Evolutionary conservation across 2,329 filamentous ascomycete species (phyloP).

Genomic region (Exophiala oligosperma): DNA sequence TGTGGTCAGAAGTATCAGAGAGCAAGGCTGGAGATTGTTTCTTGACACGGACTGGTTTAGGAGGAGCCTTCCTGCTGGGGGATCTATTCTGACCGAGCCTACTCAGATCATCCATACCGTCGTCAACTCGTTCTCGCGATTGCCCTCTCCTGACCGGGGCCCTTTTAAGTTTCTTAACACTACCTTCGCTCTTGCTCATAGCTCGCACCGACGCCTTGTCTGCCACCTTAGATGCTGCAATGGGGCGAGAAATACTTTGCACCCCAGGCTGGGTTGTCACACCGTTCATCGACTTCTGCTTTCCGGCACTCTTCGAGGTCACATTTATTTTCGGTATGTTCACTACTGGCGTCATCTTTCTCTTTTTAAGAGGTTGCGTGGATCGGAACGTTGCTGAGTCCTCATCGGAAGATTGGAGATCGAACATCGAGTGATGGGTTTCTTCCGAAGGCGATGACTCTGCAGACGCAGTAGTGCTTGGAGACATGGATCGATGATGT

Average conservation of each 20-base stretch:
- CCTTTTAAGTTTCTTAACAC: too few species aligned
- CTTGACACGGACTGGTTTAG: slow-evolving; percentile 6
- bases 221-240: not conserved
- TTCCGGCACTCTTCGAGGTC: not conserved
- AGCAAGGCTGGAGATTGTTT: slow-evolving; percentile 12
- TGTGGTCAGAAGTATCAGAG: slow-evolving; percentile 16
- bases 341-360: slow-evolving; percentile 14
- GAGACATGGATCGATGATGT: not conserved
- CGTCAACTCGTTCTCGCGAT: too few species aligned
- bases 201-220: not conserved
- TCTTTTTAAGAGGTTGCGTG: slow-evolving; percentile 17
- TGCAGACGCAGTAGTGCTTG: not conserved
- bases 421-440: slow-evolving; percentile 20
- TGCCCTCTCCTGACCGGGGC: too few species aligned
- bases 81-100: not conserved
- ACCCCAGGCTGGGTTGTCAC: not conserved
- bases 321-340: not conserved
- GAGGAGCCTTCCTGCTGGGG: not conserved
- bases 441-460: not conserved
- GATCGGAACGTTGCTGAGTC: slow-evolving; percentile 10
- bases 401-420: slow-evolving; percentile 30
- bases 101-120: not conserved
- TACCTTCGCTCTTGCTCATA: not conserved
- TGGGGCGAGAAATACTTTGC: not conserved
- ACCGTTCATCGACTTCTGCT: not conserved